Evolutionary conservation across 169 alveolate species (phyloP), one percentile per base, ranked within the genome.

Genomic region (Theileria parva): DNA sequence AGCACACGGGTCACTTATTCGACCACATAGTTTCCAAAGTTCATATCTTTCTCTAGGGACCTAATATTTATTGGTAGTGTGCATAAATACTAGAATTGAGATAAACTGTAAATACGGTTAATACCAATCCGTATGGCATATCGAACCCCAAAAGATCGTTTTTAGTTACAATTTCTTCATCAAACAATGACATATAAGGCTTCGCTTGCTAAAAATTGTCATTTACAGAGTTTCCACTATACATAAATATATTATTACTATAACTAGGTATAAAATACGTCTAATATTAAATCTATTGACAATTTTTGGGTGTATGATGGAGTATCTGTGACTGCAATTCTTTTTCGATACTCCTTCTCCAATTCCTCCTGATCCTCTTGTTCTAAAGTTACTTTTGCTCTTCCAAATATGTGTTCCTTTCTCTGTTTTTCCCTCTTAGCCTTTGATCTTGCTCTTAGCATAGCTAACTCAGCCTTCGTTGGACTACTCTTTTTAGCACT

Each of bases 1-100:
- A 23, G 73, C 81, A 63, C 76, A 63, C 0, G 95, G 95, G 27
- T 91, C 95, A 74, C 92, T 75, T n/a, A 91, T 77, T n/a, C 79
- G 74, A 15, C 95, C 95, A 51, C 90, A 86, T 0, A 91, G 48
- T 68, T 91, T 91, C 74, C 87, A 70, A 9, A 91, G 74, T 74
- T 91, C 95, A 79, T 91, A 85, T 7, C 87, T 76, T 15, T 85
- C 91, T 15, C 78, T 63, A 13, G 91, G 91, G 17, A 85, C 85
- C 89, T 83, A 27, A 1, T 65, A 13, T 19, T 9, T 19, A 48
- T 57, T 21, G 5, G 0, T 25, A 17, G 0, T 21, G 7, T 8
- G 59, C 3, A 19, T 21, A 19, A 8, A 8, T 32, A 32, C 5
- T 32, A 57, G 15, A 57, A 19, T 2, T 63, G 2, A 28, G 0